Percentiles rank a stretch among this genome's conserved stretches.
phyloP scores from a whole-genome alignment of 495 filamentous ascomycete genomes.

The Penicillium pulvis region DNA sequence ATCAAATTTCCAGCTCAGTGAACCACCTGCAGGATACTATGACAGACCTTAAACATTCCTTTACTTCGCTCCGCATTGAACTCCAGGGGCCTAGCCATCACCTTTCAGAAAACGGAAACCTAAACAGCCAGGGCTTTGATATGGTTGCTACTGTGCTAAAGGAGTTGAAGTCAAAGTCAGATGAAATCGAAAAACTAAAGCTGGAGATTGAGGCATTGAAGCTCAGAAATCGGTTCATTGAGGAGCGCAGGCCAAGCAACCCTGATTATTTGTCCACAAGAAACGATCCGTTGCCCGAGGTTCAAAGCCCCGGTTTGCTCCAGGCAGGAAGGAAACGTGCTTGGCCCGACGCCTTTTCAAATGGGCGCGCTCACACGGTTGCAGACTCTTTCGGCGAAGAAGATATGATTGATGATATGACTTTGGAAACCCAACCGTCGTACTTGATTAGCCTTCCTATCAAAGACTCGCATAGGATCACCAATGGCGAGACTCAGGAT shows the following conservation, averaged over 20 bases:
- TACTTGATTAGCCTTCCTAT: conserved; percentile 31
- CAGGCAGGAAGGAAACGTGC: conserved; percentile 42
- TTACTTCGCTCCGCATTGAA: conserved; percentile 47
- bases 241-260: conserved; percentile 30
- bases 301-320: conserved; percentile 42
- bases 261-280: conserved; percentile 6
- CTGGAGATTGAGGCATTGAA: conserved; percentile 50
- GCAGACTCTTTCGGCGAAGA: conserved; percentile 45
- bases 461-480: conserved; percentile 21
- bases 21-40: conserved; percentile 49
- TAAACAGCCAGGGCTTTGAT: conserved; percentile 31
- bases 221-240: conserved; percentile 41
- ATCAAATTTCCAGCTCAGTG: conserved; percentile 49
- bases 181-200: conserved; percentile 49
- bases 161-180: conserved; percentile 47
- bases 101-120: conserved; percentile 16
- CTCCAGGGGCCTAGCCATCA: conserved; percentile 36
- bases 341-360: conserved; percentile 36
- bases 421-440: conserved; percentile 22
- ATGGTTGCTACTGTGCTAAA: conserved; percentile 49
- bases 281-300: conserved; percentile 32
- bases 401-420: conserved; percentile 37
- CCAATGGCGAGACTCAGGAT: background rate
- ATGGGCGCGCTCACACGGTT: conserved; percentile 29
- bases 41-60: conserved; percentile 47